Evolutionary conservation across 495 filamentous ascomycete species (phyloP).

Genomic region (Hypomontagnella monticulosa): DNA sequence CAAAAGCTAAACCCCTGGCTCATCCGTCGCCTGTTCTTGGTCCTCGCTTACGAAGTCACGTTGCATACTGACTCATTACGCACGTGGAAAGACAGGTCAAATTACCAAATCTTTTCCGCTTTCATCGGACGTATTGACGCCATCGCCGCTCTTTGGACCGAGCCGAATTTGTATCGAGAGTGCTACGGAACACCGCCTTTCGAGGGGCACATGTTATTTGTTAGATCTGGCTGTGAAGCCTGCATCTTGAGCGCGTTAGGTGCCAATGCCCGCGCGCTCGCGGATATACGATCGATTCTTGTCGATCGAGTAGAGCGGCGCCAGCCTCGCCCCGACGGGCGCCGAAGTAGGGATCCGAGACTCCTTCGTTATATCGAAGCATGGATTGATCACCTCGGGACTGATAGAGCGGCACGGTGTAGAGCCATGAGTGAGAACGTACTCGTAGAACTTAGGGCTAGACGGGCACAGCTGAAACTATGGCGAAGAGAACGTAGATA

Average conservation of each 20-base stretch:
- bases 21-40: conserved; percentile 48
- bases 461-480: conserved; percentile 22
- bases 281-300: conserved; percentile 50
- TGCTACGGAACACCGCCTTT: conserved; percentile 39
- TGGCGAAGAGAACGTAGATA: conserved; percentile 36
- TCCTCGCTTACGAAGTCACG: conserved; percentile 49
- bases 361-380: conserved; percentile 49
- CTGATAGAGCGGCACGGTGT: conserved; percentile 26
- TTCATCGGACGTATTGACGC: conserved; percentile 47
- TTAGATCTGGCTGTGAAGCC: conserved; percentile 53
- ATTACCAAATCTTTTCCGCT: conserved; percentile 29
- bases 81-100: conserved; percentile 27
- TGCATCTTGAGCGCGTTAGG: conserved; percentile 57
- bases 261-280: conserved; percentile 47
- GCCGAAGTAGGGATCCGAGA: conserved; percentile 31
- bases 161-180: conserved; percentile 42
- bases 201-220: conserved; percentile 38
- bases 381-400: conserved; percentile 49
- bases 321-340: neutral
- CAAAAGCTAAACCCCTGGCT: conserved; percentile 47
- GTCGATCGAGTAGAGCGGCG: conserved; percentile 45
- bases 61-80: conserved; percentile 41
- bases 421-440: conserved; percentile 33
- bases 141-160: conserved; percentile 50
- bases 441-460: conserved; percentile 18